These are phyloP conservation scores for Leptodontidium sp. DNA, from an alignment of 2,329 filamentous ascomycete genomes.

Conservation along the genomic window DNA sequence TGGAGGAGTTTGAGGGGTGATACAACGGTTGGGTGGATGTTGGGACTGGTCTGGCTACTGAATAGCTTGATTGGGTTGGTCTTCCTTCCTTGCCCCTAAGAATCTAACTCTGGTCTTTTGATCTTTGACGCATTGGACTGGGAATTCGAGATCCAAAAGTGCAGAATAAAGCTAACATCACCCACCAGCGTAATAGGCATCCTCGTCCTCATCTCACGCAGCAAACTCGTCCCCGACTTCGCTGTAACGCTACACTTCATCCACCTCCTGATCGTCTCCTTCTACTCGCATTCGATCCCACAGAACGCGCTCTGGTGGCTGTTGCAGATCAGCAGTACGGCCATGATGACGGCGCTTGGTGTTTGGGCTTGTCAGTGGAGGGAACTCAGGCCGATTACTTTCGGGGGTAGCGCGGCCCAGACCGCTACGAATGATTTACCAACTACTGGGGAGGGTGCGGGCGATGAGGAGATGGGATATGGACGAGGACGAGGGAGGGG, in stretches of 20 bases:
- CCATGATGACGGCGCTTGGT: conserved; percentile 74
- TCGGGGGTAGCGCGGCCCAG: conserved; percentile 65
- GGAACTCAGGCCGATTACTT: conserved; percentile 87
- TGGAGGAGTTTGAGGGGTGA: conserved; percentile 72
- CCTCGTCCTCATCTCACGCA: conserved; percentile 83
- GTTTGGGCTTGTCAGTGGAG: conserved; percentile 93
- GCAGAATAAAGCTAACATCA: conserved; percentile 2
- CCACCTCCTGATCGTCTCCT: conserved; percentile 77
- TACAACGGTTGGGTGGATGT: conserved; percentile 74
- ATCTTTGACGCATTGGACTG: too few species aligned
- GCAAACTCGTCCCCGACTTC: conserved; percentile 95
- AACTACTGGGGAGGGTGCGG: conserved; percentile 32
- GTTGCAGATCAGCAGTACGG: conserved; percentile 66
- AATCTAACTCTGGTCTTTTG: too few species aligned
- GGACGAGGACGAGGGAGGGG: conserved; percentile 59
- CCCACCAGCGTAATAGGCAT: conserved; percentile 78
- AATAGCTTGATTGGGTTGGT: conserved; percentile 69
- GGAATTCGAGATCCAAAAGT: background rate
- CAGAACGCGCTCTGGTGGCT: conserved; percentile 88
- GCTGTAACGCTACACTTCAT: conserved; percentile 87
- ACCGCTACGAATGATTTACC: conserved; percentile 35
- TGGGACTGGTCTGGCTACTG: conserved; percentile 72
- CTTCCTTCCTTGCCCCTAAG: conserved; percentile 28
- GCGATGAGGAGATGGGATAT: conserved; percentile 47
- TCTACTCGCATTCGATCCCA: conserved; percentile 82